These are phyloP conservation scores for Lycium barbarum DNA, from an alignment of 257 asterid species.

Conservation along the genomic window DNA sequence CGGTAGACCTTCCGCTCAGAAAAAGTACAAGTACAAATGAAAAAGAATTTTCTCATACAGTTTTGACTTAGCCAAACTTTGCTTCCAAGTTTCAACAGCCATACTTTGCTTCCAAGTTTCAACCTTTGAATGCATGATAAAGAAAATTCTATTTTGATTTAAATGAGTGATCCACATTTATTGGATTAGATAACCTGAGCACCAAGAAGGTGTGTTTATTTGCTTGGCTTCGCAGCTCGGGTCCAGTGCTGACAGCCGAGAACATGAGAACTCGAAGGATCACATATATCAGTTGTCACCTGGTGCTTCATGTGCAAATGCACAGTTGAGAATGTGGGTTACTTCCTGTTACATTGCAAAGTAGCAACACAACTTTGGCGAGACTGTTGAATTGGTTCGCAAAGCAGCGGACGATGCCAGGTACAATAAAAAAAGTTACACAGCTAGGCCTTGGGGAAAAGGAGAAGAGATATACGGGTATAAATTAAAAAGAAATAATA, in stretches of 20 bases:
- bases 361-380: not conserved
- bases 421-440: not conserved
- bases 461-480: not conserved
- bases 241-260: not conserved
- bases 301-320: not conserved
- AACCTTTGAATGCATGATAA: not conserved
- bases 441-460: not conserved
- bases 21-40: too few relatives aligned
- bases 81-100: not conserved
- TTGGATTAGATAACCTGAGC: not conserved
- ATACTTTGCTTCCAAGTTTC: not conserved
- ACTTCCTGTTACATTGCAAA: not conserved
- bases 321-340: not conserved
- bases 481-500: too few relatives aligned
- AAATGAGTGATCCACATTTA: not conserved
- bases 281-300: not conserved
- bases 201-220: not conserved
- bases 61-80: not conserved
- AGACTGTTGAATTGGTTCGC: not conserved
- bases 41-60: not conserved
- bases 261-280: slow-evolving; percentile 2
- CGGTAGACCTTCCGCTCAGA: too few relatives aligned
- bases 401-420: not conserved
- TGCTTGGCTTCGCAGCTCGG: not conserved
- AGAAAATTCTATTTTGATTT: too few relatives aligned